Evolutionary conservation across 306 rosid genomes (phyloP).

Genomic region (Sphenostylis stenocarpa): DNA sequence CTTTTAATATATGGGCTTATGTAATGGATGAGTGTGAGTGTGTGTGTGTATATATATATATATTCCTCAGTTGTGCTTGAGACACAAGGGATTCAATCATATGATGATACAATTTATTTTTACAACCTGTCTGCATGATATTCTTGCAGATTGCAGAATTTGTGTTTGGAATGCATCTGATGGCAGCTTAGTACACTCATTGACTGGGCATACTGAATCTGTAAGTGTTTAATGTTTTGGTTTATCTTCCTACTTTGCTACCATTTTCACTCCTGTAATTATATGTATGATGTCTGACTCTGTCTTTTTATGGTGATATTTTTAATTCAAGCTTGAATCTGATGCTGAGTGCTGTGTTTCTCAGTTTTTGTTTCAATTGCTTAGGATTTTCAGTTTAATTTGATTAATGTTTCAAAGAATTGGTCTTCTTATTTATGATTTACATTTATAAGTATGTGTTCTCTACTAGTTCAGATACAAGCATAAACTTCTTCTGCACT

Average conservation of each 20-base stretch:
- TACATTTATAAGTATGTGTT: neutral
- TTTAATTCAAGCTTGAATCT: conserved; percentile 11
- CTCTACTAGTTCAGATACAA: neutral
- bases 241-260: conserved; percentile 13
- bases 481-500: neutral
- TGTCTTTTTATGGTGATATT: conserved; percentile 6
- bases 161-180: conserved; percentile 99
- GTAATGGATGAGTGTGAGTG: no score
- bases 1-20: no score
- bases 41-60: no score
- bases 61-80: no score
- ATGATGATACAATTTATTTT: no score
- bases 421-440: neutral
- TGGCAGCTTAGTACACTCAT: conserved; percentile 96
- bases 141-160: conserved; percentile 88
- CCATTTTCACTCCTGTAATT: neutral
- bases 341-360: conserved; percentile 21
- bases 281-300: neutral
- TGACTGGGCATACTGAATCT: conserved; percentile 95
- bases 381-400: neutral
- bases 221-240: conserved; percentile 56
- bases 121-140: conserved; percentile 13
- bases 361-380: conserved; percentile 12
- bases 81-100: no score
- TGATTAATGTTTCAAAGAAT: neutral